Conservation (phyloP, 2,329 filamentous ascomycete species). For the Esteya vermicola region DNA sequence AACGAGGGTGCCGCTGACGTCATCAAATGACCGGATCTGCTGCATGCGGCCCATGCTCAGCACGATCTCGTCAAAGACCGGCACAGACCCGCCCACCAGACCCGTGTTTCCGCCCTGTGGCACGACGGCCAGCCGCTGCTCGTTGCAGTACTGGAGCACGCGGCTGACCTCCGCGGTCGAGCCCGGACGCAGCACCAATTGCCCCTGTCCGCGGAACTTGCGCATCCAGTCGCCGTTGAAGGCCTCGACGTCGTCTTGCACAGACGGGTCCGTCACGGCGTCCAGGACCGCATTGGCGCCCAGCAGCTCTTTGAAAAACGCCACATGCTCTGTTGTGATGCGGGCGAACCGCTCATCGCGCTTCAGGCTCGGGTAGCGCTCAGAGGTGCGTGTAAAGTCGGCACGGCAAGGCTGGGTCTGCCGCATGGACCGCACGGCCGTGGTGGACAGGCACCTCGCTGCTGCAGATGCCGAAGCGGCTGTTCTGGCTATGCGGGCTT, state of each 20-base stretch:
- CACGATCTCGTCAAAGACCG: slow-evolving; percentile 97
- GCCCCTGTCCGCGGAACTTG: slow-evolving; percentile 86
- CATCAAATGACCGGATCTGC: slow-evolving; percentile 79
- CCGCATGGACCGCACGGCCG: slow-evolving; percentile 2
- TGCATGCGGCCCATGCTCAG: slow-evolving; percentile 87
- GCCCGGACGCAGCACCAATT: slow-evolving; percentile 73
- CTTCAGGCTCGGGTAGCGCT: slow-evolving; percentile 73
- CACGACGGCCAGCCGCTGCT: slow-evolving; percentile 80
- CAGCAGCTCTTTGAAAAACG: slow-evolving; percentile 68
- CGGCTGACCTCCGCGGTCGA: slow-evolving; percentile 80
- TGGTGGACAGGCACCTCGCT: slow-evolving; percentile 4
- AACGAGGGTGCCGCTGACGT: slow-evolving; percentile 80
- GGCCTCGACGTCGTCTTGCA: slow-evolving; percentile 66
- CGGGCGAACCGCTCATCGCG: slow-evolving; percentile 62
- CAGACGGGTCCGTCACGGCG: slow-evolving; percentile 56
- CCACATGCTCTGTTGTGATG: slow-evolving; percentile 66
- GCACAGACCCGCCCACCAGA: slow-evolving; percentile 85
- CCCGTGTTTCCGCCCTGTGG: slow-evolving; percentile 97
- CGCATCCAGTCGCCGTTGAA: slow-evolving; percentile 99
- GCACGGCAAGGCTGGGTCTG: slow-evolving; percentile 1
- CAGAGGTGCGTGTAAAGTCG: slow-evolving; percentile 57
- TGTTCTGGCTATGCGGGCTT: not conserved
- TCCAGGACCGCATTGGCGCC: slow-evolving; percentile 70
- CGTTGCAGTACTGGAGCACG: slow-evolving; percentile 89
- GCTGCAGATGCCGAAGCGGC: not conserved